Base-by-base conservation (phyloP, 352 stramenopile genomes). In the Pythium brassicae region DNA sequence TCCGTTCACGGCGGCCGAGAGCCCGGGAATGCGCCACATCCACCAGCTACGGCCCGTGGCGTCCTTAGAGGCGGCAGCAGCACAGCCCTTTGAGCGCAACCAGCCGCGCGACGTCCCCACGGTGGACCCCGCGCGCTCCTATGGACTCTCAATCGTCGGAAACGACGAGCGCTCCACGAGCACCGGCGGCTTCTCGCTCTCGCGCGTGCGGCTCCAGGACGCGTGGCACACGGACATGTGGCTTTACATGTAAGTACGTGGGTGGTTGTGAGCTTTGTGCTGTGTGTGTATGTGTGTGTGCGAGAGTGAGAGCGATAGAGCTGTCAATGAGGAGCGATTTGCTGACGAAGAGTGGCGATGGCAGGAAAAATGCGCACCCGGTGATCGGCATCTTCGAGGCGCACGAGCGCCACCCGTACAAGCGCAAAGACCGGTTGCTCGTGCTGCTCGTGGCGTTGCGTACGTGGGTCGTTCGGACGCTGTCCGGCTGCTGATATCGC, bases 211-310 rank as follows among this genome's bases (percentile, higher is more conserved):
- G 25, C 64, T 81, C 55, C 63, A 73, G 46, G 68, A 73, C 49
- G 35, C 46, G 23, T 84, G 69, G 69, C 52, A 59, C 27, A 52
- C 65, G 1, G 77, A 87, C 59, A 56, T 85, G 42, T 71, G 70
- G 60, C 69, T 76, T 57, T 87, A 83, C 77, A 87, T 85, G 73
- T 83, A 69, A 44, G 71, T 71, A n/a, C n/a, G n/a, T n/a, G n/a
- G n/a, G n/a, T 1, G 23, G 1, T 39, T n/a, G 32, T 29, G 3
- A 2, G 8, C 39, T 55, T 50, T 3, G 11, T 29, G 6, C 20
- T 22, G 37, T 32, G 50, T 48, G n/a, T 49, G 23, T 23, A 3
- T 22, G 5, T 25, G 40, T 25, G 2, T 26, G 19, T 19, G n/a
- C n/a, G n/a, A n/a, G n/a, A n/a, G n/a, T n/a, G n/a, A n/a, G n/a